A percentile compares a stretch with the other conserved stretches of the same genome.
Conservation (phyloP, 2,329 filamentous ascomycete genomes). For the Fusarium verticillioides region DNA sequence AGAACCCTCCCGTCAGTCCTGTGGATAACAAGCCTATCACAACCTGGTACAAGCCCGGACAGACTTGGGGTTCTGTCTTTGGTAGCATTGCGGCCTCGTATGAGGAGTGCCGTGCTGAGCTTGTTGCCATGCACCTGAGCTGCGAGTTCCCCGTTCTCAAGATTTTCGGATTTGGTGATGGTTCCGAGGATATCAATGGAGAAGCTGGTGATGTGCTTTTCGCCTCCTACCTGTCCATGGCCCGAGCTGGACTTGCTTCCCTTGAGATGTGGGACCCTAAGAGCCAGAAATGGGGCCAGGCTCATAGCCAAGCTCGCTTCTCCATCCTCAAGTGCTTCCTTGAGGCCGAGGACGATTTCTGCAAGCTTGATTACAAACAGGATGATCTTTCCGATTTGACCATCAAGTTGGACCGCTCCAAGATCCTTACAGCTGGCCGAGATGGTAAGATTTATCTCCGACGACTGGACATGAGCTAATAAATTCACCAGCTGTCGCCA, state of each 20-base stretch:
- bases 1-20: slow-evolving; percentile 84
- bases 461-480: slow-evolving; percentile 38
- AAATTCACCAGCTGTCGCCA: slow-evolving; percentile 72
- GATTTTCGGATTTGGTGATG: slow-evolving; percentile 92
- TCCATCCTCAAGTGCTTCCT: slow-evolving; percentile 88
- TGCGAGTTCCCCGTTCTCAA: slow-evolving; percentile 90
- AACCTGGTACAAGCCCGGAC: slow-evolving; percentile 93
- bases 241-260: slow-evolving; percentile 86
- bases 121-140: slow-evolving; percentile 89
- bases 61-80: slow-evolving; percentile 95
- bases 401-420: slow-evolving; percentile 84
- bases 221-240: slow-evolving; percentile 91
- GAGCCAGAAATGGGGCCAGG: slow-evolving; percentile 89
- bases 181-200: slow-evolving; percentile 74
- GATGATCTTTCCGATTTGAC: slow-evolving; percentile 83
- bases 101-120: slow-evolving; percentile 94
- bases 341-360: slow-evolving; percentile 86
- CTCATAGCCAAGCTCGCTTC: slow-evolving; percentile 91
- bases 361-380: slow-evolving; percentile 77
- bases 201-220: slow-evolving; percentile 90
- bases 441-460: slow-evolving; percentile 58
- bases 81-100: slow-evolving; percentile 88
- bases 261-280: slow-evolving; percentile 97
- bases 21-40: slow-evolving; percentile 78
- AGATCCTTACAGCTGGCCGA: slow-evolving; percentile 86